These are phyloP conservation scores for Colletotrichum karsti DNA, from an alignment of 2,329 filamentous ascomycete species.

Conservation along the genomic window DNA sequence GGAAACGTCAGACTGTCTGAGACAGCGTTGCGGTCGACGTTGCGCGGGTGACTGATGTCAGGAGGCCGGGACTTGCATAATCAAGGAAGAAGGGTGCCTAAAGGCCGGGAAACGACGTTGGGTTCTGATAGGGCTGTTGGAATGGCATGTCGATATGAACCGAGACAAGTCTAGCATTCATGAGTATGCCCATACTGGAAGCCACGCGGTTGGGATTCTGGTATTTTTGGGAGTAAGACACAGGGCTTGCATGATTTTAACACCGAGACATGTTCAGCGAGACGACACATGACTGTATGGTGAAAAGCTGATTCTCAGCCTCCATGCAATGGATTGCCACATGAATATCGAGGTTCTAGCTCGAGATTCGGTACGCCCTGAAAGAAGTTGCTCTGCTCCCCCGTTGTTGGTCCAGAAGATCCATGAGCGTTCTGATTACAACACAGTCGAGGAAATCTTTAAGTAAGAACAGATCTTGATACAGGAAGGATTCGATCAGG, in stretches of 20 bases:
- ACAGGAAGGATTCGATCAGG: no score
- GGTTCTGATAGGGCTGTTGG: neutral
- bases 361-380: no score
- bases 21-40: neutral
- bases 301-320: neutral
- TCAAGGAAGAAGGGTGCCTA: neutral
- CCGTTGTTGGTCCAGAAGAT: no score
- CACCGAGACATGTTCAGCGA: neutral
- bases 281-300: neutral
- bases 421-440: no score
- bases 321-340: neutral
- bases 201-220: neutral
- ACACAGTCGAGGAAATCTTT: no score
- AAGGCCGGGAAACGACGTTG: neutral
- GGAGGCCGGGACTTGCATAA: neutral
- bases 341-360: neutral
- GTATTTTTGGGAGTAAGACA: neutral
- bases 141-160: neutral
- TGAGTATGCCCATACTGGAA: neutral
- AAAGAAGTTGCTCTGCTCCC: no score
- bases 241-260: neutral
- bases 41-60: conserved; percentile 7
- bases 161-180: conserved; percentile 12
- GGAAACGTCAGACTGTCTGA: conserved; percentile 21
- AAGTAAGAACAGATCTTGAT: no score